A percentile compares a stretch with the other conserved stretches of the same genome.
phyloP scores from a whole-genome alignment of 306 rosid species.

The Casuarina equisetifolia region DNA sequence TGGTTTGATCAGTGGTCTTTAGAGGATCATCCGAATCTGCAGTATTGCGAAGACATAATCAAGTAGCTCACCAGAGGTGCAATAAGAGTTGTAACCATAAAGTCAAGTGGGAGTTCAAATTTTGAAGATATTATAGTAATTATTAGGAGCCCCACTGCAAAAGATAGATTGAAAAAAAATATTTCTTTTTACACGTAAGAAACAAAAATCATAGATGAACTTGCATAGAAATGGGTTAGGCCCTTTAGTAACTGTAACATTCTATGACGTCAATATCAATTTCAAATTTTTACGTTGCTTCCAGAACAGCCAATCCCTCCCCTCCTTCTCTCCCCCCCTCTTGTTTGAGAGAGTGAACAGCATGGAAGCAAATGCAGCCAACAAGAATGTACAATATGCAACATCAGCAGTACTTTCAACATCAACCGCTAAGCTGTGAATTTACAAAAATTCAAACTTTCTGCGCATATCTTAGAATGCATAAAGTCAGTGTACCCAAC shows the following conservation, averaged over 20 bases:
- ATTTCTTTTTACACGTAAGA: not conserved
- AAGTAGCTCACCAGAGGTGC: not conserved
- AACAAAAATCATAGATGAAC: not conserved
- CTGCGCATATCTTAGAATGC: no score
- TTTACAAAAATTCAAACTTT: not conserved
- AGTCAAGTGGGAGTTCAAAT: not conserved
- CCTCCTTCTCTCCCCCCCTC: not conserved
- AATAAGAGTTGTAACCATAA: not conserved
- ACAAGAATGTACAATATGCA: not conserved
- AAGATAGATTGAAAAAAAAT: not conserved
- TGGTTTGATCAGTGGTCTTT: constrained; percentile 42
- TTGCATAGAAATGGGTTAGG: not conserved
- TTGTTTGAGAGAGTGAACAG: not conserved
- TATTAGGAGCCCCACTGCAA: not conserved
- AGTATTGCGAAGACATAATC: not conserved
- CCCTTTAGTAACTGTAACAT: not conserved
- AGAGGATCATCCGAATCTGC: constrained; percentile 52
- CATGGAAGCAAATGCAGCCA: not conserved
- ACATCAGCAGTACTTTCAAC: not conserved
- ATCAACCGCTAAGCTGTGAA: not conserved
- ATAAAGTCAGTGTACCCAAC: no score
- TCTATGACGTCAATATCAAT: not conserved
- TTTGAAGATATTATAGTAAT: not conserved
- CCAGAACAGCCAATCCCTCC: not conserved
- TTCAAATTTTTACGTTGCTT: not conserved